Percentiles rank a stretch among this genome's conserved stretches.
Evolutionary conservation across 129 eudicot species (phyloP).

Genomic region (Calendula officinalis): DNA sequence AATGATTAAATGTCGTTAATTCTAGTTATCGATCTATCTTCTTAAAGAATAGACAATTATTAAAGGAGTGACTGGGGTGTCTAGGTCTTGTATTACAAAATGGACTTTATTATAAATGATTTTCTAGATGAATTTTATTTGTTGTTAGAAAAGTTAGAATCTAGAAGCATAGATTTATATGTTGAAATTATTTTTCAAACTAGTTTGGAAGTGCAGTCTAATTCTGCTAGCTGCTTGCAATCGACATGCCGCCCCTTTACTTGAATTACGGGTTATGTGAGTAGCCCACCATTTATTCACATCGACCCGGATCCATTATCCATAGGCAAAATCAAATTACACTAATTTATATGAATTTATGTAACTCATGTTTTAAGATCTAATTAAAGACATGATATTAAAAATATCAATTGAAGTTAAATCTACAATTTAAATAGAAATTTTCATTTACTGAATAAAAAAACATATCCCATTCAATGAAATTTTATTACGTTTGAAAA

Average conservation of each 20-base stretch:
- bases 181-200: conserved; percentile 12
- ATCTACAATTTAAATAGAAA: too few species aligned
- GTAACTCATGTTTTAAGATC: too few species aligned
- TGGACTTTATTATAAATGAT: conserved; percentile 10
- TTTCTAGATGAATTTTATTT: conserved; percentile 23
- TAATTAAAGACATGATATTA: too few species aligned
- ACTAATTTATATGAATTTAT: too few species aligned
- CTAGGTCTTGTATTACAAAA: conserved; percentile 21
- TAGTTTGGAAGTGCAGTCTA: conserved; percentile 17
- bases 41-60: background rate
- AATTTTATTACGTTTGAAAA: too few species aligned
- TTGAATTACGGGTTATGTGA: background rate
- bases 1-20: background rate
- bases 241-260: conserved; percentile 9
- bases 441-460: too few species aligned
- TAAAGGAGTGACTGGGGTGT: conserved; percentile 11
- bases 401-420: too few species aligned
- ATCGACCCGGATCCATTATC: background rate
- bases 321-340: too few species aligned
- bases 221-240: conserved; percentile 18
- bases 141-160: background rate
- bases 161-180: conserved; percentile 7
- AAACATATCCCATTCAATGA: too few species aligned
- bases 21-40: too few species aligned
- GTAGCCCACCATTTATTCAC: too few species aligned